These are phyloP conservation scores for Hordeum marinum DNA, from an alignment of 176 grass and related monocot genomes.

Conservation along the genomic window DNA sequence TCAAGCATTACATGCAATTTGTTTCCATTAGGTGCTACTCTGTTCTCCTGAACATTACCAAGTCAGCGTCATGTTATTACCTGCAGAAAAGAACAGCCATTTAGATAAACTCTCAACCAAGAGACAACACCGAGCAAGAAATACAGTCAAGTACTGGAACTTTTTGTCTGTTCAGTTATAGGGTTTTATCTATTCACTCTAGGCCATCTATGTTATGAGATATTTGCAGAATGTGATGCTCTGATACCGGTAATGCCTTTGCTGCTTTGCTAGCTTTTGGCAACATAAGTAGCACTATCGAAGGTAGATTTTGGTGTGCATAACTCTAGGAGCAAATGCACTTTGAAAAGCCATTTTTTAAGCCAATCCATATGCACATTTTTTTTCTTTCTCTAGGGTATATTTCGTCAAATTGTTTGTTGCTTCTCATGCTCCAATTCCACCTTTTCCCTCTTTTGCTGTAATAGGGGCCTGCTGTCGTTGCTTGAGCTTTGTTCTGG, in stretches of 20 bases:
- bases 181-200: background rate
- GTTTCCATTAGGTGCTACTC: background rate
- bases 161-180: background rate
- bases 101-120: conserved; percentile 1
- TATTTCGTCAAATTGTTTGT: background rate
- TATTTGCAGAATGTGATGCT: background rate
- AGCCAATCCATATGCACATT: background rate
- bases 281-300: background rate
- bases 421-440: background rate
- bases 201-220: background rate
- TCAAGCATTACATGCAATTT: background rate
- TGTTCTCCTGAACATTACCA: background rate
- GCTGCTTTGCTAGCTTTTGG: background rate
- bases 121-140: background rate
- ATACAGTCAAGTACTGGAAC: conserved; percentile 1
- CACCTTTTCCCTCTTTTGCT: background rate
- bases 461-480: conserved; percentile 60
- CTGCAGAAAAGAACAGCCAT: background rate
- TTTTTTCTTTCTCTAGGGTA: background rate
- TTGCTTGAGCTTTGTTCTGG: conserved; percentile 47
- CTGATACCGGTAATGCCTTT: background rate
- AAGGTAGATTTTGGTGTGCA: background rate
- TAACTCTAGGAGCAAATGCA: background rate
- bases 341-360: background rate
- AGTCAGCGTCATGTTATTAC: conserved; percentile 13